Evolutionary conservation across 1,139 yeast species (phyloP).

Genomic region (Saccharomyces hybrid): DNA sequence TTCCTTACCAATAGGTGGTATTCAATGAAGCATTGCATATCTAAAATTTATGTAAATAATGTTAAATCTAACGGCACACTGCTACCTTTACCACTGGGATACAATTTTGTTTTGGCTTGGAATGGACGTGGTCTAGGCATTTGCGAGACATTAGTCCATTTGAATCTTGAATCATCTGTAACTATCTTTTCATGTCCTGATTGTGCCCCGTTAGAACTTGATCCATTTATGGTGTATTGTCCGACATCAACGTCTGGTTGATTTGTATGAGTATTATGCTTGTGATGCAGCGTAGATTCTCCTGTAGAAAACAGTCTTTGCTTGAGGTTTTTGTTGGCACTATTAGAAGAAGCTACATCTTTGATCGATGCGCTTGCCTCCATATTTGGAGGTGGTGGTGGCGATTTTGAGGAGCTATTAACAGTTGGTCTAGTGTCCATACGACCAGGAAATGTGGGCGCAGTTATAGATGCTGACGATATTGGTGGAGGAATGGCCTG

Average conservation of each 20-base stretch:
- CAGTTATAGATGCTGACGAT: slow-evolving; percentile 9
- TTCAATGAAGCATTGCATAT: neutral
- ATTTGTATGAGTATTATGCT: slow-evolving; percentile 17
- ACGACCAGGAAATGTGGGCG: slow-evolving; percentile 1
- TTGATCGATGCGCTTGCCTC: neutral
- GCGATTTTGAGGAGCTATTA: neutral
- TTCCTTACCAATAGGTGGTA: neutral
- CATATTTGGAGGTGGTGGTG: slow-evolving; percentile 18
- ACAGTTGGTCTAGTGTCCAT: neutral
- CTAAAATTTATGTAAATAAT: neutral
- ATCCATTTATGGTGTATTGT: slow-evolving; percentile 29
- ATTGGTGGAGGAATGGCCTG: slow-evolving; percentile 12
- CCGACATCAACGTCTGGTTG: slow-evolving; percentile 34
- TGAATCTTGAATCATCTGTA: slow-evolving; percentile 72
- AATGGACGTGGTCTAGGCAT: slow-evolving; percentile 81
- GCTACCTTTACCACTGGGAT: slow-evolving; percentile 94
- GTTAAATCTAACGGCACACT: slow-evolving; percentile 75
- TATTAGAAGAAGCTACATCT: slow-evolving; percentile 16
- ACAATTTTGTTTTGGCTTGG: slow-evolving; percentile 61
- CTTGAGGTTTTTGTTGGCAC: slow-evolving; percentile 20
- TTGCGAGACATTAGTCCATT: slow-evolving; percentile 57
- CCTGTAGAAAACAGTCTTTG: slow-evolving; percentile 31
- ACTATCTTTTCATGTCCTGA: slow-evolving; percentile 33
- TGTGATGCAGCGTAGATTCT: slow-evolving; percentile 13
- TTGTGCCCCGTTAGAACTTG: slow-evolving; percentile 36